Conservation (phyloP, 495 filamentous ascomycete species). For the Penicillium odoratum region DNA sequence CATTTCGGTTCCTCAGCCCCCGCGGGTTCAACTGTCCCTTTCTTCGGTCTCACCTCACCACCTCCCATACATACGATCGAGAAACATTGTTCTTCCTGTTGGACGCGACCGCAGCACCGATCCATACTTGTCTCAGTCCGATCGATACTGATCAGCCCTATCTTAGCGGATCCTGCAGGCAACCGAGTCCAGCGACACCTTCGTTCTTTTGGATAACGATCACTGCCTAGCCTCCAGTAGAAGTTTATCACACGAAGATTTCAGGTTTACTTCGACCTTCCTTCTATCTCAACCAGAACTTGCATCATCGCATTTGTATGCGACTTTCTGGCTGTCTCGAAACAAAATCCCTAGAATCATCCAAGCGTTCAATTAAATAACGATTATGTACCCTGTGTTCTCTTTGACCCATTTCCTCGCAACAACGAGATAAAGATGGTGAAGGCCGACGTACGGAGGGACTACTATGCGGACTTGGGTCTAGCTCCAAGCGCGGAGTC, state of each 20-base stretch:
- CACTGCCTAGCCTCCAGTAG: background rate
- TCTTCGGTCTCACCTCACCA: background rate
- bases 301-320: background rate
- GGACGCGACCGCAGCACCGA: slow-evolving; percentile 3
- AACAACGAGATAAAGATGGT: slow-evolving; percentile 57
- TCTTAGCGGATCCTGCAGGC: slow-evolving; percentile 19
- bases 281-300: background rate
- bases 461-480: slow-evolving; percentile 88
- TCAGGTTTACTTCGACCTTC: background rate
- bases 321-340: background rate
- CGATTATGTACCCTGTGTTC: slow-evolving; percentile 25
- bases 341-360: slow-evolving; percentile 4
- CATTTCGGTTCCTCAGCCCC: slow-evolving; percentile 5
- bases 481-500: slow-evolving; percentile 60
- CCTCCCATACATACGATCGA: background rate
- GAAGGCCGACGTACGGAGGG: slow-evolving; percentile 67
- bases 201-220: background rate
- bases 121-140: slow-evolving; percentile 10
- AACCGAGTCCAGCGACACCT: slow-evolving; percentile 21
- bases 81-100: slow-evolving; percentile 7
- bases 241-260: background rate
- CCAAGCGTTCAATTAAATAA: slow-evolving; percentile 7
- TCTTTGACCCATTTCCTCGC: slow-evolving; percentile 8
- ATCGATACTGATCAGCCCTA: slow-evolving; percentile 21
- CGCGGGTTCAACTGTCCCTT: slow-evolving; percentile 6